Percentiles rank a stretch among this genome's conserved stretches.
phyloP scores from a whole-genome alignment of 352 stramenopile species.

The Pythium aphanidermatum region DNA sequence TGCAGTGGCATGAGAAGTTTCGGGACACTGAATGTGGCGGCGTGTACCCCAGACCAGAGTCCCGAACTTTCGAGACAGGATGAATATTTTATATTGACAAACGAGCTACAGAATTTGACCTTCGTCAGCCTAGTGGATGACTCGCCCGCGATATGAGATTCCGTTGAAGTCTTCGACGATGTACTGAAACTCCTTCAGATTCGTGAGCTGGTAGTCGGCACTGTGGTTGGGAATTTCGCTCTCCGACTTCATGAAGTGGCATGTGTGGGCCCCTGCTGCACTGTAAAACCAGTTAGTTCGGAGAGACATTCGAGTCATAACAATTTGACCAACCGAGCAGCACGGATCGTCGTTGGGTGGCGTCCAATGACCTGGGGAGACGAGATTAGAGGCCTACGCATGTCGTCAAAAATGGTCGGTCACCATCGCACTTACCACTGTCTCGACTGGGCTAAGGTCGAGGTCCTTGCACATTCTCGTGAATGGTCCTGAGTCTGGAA shows the following conservation, averaged over 20 bases:
- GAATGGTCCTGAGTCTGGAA: conserved; percentile 47
- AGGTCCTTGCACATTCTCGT: conserved; percentile 41
- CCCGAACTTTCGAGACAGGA: too few relatives aligned
- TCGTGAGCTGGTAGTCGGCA: conserved; percentile 59
- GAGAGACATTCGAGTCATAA: neutral
- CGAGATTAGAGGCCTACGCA: neutral
- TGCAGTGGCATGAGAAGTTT: too few relatives aligned
- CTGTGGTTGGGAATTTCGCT: conserved; percentile 72
- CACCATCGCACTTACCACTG: conserved; percentile 27
- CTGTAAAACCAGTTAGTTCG: conserved; percentile 18
- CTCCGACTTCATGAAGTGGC: conserved; percentile 56
- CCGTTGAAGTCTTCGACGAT: conserved; percentile 73
- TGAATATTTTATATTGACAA: too few relatives aligned
- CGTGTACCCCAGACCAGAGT: too few relatives aligned
- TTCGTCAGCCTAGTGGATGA: too few relatives aligned
- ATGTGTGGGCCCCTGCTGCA: conserved; percentile 44
- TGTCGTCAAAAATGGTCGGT: neutral
- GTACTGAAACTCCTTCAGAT: conserved; percentile 56
- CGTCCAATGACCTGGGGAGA: conserved; percentile 30
- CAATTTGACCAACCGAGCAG: conserved; percentile 47
- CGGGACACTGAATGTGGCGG: too few relatives aligned
- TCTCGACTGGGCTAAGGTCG: conserved; percentile 39
- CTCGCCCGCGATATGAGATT: conserved; percentile 49
- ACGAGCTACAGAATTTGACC: too few relatives aligned
- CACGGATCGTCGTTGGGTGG: conserved; percentile 44